Base-by-base conservation (phyloP, 306 rosid genomes). In the Prunus fruticosa region DNA sequence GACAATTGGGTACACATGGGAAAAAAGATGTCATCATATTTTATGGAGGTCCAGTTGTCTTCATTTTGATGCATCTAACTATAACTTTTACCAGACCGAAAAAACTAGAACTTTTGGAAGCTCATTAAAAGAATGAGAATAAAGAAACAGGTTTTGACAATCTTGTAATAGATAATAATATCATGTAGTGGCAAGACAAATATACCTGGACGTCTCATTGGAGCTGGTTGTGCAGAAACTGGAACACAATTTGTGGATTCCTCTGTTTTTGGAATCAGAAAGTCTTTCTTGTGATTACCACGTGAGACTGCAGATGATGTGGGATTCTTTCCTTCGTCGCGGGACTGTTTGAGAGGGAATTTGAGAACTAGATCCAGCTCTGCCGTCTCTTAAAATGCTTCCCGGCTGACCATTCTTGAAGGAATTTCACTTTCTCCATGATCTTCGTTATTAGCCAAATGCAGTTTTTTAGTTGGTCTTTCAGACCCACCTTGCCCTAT, bases 161-260 rank as follows among this genome's bases (percentile, higher is more conserved):
- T 49, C 34, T 52, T 54, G 32, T 22, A 20, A 54, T 4, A 43
- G n/a, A 52, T 25, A 11, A 13, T 34, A 54, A n/a, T 8, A 72
- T 32, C 65, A 19, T 38, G 38, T 28, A 38, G 38, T 43, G 51
- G 72, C 56, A 80, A 62, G 64, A 15, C 15, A 80, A 49, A 64
- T 62, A 56, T 79, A 88, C 96, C 93, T 67, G 69, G 69, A 62
- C 32, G 75, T 53, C 76, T 75, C 41, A 16, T n/a, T 63, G 81
- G 71, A 47, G 43, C 63, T 30, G 82, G 75, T 71, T 69, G 86
- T 45, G 22, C 67, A 77, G 63, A 69, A 51, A 41, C n/a, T 49
- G 80, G 71, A 74, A 51, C 47, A 56, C 76, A 63, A 16, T 32
- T 62, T 23, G 51, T 16, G 28, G 14, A 61, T 27, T 78, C 69